Evolutionary conservation across 1,284 basidiomycete species (phyloP).

Genomic region (Gomphus bonarii): DNA sequence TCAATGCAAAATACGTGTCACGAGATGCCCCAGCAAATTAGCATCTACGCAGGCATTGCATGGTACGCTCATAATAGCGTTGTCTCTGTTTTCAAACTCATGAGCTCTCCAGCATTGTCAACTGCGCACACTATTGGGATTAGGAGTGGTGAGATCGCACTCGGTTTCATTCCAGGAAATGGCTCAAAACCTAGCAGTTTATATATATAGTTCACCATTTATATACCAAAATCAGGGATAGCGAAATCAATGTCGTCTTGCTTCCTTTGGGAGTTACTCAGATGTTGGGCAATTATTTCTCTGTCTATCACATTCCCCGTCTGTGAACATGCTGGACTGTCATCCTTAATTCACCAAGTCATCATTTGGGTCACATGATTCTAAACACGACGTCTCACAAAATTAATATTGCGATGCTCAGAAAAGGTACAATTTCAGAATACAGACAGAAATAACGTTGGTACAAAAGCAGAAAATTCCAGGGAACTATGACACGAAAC

Average conservation of each 20-base stretch:
- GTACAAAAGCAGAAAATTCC: neutral
- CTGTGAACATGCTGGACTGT: no score
- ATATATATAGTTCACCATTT: neutral
- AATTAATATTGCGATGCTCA: neutral
- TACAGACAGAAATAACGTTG: neutral
- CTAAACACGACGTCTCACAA: no score
- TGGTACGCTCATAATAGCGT: neutral
- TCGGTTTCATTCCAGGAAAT: neutral
- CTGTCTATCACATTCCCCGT: no score
- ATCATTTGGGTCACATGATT: no score
- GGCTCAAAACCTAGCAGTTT: neutral
- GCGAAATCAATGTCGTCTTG: no score
- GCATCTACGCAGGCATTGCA: neutral
- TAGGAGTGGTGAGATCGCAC: neutral
- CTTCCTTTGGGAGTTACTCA: neutral
- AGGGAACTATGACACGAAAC: neutral
- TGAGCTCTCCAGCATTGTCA: neutral
- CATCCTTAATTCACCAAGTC: no score
- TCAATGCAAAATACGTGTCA: slow-evolving; percentile 52
- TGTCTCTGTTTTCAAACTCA: neutral
- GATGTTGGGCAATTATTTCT: no score
- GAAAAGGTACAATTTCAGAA: neutral
- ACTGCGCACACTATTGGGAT: neutral
- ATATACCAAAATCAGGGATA: neutral
- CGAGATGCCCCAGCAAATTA: neutral